These are phyloP conservation scores for Metarhizium album DNA, from an alignment of 2,329 filamentous ascomycete species.

Conservation along the genomic window DNA sequence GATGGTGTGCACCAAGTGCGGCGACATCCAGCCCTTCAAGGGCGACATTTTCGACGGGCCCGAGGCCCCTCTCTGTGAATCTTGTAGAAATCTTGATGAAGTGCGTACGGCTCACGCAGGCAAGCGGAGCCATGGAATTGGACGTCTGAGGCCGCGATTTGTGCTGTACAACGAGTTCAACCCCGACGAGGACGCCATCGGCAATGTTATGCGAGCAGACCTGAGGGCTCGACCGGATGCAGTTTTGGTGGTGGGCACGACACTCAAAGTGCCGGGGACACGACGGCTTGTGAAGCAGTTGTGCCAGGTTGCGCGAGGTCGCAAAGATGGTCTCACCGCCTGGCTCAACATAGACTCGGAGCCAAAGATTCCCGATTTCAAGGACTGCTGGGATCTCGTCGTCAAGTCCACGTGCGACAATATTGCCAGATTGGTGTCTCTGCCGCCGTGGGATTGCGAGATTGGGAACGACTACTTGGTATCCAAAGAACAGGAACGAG, in stretches of 20 bases:
- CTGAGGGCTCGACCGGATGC: constrained; percentile 79
- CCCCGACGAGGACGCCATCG: constrained; percentile 92
- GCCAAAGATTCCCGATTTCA: constrained; percentile 73
- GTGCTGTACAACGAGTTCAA: constrained; percentile 97
- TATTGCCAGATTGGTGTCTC: constrained; percentile 61
- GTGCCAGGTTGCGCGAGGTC: constrained; percentile 74
- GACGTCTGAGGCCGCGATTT: constrained; percentile 80
- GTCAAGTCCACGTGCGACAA: constrained; percentile 82
- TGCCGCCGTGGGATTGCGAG: constrained; percentile 47
- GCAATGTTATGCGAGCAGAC: constrained; percentile 78
- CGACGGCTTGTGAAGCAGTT: constrained; percentile 82
- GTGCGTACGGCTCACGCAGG: constrained; percentile 66
- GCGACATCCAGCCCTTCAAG: constrained; percentile 64
- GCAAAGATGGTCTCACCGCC: constrained; percentile 74
- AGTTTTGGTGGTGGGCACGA: constrained; percentile 89
- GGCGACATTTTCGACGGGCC: constrained; percentile 73
- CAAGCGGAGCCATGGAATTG: constrained; percentile 88
- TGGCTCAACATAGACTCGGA: constrained; percentile 91
- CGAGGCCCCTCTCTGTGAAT: constrained; percentile 66
- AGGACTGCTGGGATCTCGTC: constrained; percentile 87
- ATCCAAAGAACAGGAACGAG: constrained; percentile 33
- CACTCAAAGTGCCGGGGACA: constrained; percentile 88
- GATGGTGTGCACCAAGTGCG: constrained; percentile 95
- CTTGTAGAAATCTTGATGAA: constrained; percentile 64
- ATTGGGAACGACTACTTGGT: constrained; percentile 40